Conservation (phyloP, 2,329 filamentous ascomycete genomes). For the Calycina herbarum region DNA sequence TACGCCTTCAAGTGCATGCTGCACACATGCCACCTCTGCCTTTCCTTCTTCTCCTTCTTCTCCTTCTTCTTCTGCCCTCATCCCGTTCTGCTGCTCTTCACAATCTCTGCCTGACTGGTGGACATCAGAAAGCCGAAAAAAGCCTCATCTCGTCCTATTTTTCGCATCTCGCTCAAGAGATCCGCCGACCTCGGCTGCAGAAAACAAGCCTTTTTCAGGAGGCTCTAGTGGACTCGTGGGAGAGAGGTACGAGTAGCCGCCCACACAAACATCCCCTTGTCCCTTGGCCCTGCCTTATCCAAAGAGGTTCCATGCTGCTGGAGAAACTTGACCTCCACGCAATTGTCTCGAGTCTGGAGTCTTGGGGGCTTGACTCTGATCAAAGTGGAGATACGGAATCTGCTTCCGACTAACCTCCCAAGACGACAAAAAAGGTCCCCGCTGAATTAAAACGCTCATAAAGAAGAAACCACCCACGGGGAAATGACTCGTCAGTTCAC, state of each 20-base stretch:
- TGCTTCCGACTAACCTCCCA: not conserved
- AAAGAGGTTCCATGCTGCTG: not conserved
- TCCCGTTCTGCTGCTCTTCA: not conserved
- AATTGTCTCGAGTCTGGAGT: not conserved
- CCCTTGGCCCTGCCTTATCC: not conserved
- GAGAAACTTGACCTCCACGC: not conserved
- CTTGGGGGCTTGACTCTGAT: not conserved
- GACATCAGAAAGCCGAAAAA: conserved; percentile 1
- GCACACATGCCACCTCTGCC: not conserved
- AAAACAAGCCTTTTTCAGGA: conserved; percentile 6
- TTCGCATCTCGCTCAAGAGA: not conserved
- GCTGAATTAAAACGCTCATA: not conserved
- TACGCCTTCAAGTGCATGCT: not conserved
- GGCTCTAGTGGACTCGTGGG: not conserved
- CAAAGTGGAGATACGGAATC: not conserved
- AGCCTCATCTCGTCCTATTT: conserved; percentile 8
- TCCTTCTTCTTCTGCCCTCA: not conserved
- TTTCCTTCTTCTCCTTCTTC: not conserved
- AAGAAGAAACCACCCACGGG: not conserved
- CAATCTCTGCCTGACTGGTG: conserved; percentile 2
- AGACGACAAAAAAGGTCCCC: not conserved
- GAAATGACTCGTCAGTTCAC: conserved; percentile 3
- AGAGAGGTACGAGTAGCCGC: not conserved
- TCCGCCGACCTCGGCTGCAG: conserved; percentile 9
- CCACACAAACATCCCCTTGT: not conserved